phyloP scores from a whole-genome alignment of 1,284 basidiomycete species.

The Boletus smithii region DNA sequence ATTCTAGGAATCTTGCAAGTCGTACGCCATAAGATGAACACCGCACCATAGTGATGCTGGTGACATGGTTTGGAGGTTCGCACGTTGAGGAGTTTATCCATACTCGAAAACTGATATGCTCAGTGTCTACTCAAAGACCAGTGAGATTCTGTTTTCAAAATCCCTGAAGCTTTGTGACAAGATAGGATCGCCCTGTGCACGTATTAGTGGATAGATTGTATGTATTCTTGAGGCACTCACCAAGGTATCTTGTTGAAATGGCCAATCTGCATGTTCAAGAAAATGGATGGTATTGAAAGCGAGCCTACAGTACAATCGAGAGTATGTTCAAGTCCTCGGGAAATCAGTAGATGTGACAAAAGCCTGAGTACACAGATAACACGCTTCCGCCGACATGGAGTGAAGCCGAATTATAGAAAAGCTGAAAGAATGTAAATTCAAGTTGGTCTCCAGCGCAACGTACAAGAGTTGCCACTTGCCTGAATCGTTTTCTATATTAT shows the following conservation, averaged over 20 bases:
- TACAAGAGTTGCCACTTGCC: constrained; percentile 13
- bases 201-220: no score
- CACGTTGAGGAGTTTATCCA: no score
- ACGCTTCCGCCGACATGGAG: background rate
- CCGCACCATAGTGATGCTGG: no score
- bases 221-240: constrained; percentile 7
- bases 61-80: no score
- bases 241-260: no score
- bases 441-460: background rate
- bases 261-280: background rate
- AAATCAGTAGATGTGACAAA: background rate
- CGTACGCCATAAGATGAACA: no score
- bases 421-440: constrained; percentile 10
- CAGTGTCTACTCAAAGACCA: no score
- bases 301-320: constrained; percentile 1
- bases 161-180: no score
- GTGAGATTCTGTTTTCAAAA: no score
- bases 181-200: no score
- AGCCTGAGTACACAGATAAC: constrained; percentile 1
- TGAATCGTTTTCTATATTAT: constrained; percentile 21
- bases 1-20: no score
- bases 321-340: background rate
- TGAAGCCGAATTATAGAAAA: constrained; percentile 14
- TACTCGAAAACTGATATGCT: no score
- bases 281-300: constrained; percentile 6